Evolutionary conservation across 2,329 filamentous ascomycete species (phyloP), one percentile per base, ranked within the genome.

Genomic region (Berkeleyomyces basicola): DNA sequence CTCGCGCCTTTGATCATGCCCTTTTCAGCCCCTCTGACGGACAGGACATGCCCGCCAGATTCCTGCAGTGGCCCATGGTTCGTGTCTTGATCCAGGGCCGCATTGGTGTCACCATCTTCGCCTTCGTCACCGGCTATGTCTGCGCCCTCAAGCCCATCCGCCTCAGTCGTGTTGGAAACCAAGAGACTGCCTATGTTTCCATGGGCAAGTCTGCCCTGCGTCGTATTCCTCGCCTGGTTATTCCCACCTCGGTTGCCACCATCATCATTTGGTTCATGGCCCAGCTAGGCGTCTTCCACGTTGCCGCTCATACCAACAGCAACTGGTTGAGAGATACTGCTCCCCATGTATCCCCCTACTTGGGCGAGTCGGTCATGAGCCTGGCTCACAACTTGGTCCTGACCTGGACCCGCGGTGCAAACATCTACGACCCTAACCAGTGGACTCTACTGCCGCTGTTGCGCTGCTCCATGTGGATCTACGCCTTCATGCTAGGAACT

Each of bases 41-140:
- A n/a, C 72, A 78, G 58, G 75, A 75, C 37, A 71, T 72, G 2
- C 68, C 73, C 1, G 77, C 79, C 4, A 74, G 76, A 58, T 66
- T 82, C 39, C 75, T 83, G 65, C 82, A 85, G 70, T 74, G 77
- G 47, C 82, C 82, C 11, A 79, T 81, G 67, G 72, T 85, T 64
- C 79, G 82, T 63, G 77, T 85, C 58, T 73, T 80, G 46, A 75
- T 79, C 59, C 81, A 83, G 68, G 82, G 84, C 31, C 78, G 84
- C 14, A 80, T 82, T 55, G 84, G 83, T 70, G 84, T 86, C 2
- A 79, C 82, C 11, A 82, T 86, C 66, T 86, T 86, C 71, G 79
- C 84, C 68, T 76, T 86, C 57, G 81, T 85, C 46, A 82, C 82
- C 31, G 82, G 82, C 63, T 85, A 83, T 67, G 82, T 84, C 60